These are phyloP conservation scores for Fusarium gaditjirri DNA, from an alignment of 2,329 filamentous ascomycete species.

Conservation along the genomic window DNA sequence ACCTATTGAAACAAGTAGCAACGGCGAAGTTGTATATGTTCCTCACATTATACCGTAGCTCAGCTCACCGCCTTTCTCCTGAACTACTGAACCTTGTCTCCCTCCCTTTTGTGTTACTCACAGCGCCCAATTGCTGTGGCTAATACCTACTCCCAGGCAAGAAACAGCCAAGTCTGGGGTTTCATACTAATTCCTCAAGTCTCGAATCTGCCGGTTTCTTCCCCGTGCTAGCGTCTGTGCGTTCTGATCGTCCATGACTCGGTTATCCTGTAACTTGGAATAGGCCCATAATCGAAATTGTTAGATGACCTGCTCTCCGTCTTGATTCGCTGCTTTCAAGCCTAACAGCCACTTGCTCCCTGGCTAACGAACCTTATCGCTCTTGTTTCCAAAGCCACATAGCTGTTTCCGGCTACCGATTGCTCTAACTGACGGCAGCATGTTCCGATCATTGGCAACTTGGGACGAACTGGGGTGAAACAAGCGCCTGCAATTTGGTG, in stretches of 20 bases:
- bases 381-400: not conserved
- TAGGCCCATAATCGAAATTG: not conserved
- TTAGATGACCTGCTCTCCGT: not conserved
- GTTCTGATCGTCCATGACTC: not conserved
- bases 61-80: not conserved
- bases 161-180: not conserved
- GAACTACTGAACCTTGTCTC: not conserved
- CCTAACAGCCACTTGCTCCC: not conserved
- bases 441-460: not conserved
- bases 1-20: not conserved
- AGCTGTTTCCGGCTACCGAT: not conserved
- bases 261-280: not conserved
- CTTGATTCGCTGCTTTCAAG: not conserved
- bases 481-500: not conserved
- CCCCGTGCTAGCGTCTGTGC: not conserved
- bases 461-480: not conserved
- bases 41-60: not conserved
- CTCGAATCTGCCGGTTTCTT: not conserved
- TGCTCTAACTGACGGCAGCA: not conserved
- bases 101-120: not conserved
- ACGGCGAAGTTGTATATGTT: fast-evolving
- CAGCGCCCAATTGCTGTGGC: not conserved
- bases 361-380: not conserved
- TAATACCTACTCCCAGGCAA: not conserved
- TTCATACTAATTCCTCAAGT: not conserved